Percentiles rank a stretch among this genome's conserved stretches.
These are phyloP conservation scores for Apocynum venetum DNA, from an alignment of 257 asterid species.

Conservation along the genomic window DNA sequence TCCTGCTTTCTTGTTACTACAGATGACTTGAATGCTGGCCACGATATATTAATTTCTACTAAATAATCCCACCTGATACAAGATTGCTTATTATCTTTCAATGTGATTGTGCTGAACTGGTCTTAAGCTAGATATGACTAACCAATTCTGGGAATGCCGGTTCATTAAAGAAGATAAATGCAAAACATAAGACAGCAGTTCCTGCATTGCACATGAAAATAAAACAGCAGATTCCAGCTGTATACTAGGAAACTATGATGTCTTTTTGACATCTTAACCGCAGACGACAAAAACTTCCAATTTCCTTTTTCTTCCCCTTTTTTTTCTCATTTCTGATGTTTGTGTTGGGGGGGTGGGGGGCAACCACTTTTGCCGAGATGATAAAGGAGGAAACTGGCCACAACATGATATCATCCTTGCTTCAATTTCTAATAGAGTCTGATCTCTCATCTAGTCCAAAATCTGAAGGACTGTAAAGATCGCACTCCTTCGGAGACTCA, in stretches of 20 bases:
- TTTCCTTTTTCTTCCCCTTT: neutral
- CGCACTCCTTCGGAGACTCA: constrained; percentile 59
- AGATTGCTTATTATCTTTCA: too few species aligned
- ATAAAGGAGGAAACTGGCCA: constrained; percentile 1
- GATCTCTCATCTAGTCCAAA: constrained; percentile 22
- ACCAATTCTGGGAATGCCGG: neutral
- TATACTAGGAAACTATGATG: constrained; percentile 1
- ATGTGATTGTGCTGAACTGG: too few species aligned
- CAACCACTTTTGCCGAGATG: neutral
- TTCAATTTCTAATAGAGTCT: constrained; percentile 16
- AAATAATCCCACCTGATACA: too few species aligned
- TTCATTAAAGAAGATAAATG: neutral
- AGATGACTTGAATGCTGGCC: neutral
- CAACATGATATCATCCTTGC: constrained; percentile 13
- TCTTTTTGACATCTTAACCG: constrained; percentile 2
- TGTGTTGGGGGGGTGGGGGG: neutral
- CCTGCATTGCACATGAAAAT: neutral
- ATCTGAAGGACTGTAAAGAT: constrained; percentile 42
- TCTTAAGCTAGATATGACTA: too few species aligned
- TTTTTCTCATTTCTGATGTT: too few species aligned
- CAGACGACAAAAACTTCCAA: neutral
- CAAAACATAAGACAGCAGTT: neutral
- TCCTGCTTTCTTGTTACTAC: too few species aligned
- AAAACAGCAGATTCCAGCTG: constrained; percentile 7
- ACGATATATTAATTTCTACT: too few species aligned